These are phyloP conservation scores for Sporothrix globosa DNA, from an alignment of 2,329 filamentous ascomycete species.

Conservation along the genomic window DNA sequence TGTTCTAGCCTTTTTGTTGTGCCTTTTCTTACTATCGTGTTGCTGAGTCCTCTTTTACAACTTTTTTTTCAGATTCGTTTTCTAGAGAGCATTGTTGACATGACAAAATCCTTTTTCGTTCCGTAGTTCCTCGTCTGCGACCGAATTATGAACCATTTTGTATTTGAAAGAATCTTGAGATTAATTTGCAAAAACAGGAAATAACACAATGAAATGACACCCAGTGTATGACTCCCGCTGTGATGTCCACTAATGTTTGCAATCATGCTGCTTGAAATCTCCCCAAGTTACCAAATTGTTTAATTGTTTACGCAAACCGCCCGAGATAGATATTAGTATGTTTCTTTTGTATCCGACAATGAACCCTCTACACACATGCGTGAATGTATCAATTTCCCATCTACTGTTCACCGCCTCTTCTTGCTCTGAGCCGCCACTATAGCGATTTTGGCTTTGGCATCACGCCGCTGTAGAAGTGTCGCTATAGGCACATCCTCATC, in stretches of 20 bases:
- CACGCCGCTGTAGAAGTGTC: constrained; percentile 65
- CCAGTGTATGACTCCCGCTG: constrained; percentile 1
- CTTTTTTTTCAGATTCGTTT: neutral
- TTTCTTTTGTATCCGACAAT: neutral
- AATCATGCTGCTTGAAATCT: neutral
- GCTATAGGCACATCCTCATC: constrained; percentile 65
- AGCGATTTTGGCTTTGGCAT: constrained; percentile 36
- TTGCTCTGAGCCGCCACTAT: constrained; percentile 20
- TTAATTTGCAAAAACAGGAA: neutral
- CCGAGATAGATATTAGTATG: neutral
- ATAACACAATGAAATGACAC: neutral
- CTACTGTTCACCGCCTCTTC: constrained; percentile 10
- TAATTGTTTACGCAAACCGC: neutral
- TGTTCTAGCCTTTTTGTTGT: constrained; percentile 22
- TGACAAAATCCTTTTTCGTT: neutral
- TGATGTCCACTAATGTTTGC: neutral
- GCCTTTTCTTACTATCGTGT: constrained; percentile 12
- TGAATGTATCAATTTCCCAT: neutral
- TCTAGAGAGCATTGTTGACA: too few relatives aligned
- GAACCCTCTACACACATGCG: neutral
- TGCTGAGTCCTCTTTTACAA: too few relatives aligned
- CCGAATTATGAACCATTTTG: neutral
- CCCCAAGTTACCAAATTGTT: neutral
- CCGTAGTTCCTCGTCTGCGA: neutral
- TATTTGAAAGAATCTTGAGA: too few relatives aligned